phyloP scores from a whole-genome alignment of 768 basidiomycete species.

The Lactarius evosmus region DNA sequence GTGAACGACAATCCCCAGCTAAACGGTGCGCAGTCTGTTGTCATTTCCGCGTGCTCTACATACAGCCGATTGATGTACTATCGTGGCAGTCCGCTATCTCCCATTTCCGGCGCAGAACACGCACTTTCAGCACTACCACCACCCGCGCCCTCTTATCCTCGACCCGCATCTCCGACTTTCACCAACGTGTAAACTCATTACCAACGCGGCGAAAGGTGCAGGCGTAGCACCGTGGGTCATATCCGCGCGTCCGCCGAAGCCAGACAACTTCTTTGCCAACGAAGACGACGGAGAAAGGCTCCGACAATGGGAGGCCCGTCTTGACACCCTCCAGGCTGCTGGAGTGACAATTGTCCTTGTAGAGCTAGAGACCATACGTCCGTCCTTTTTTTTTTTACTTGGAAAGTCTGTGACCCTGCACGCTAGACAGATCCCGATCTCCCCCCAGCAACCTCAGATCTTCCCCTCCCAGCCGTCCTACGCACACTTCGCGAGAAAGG shows the following conservation, averaged over 20 bases:
- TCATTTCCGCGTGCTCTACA: constrained; percentile 5
- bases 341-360: constrained; percentile 68
- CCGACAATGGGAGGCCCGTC: constrained; percentile 37
- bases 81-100: constrained; percentile 51
- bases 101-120: constrained; percentile 35
- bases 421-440: constrained; percentile 17
- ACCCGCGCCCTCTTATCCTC: constrained; percentile 83
- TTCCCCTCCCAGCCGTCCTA: constrained; percentile 52
- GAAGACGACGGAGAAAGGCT: constrained; percentile 24
- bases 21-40: constrained; percentile 56
- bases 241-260: constrained; percentile 37
- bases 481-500: constrained; percentile 50
- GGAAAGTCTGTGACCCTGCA: background rate
- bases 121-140: constrained; percentile 37
- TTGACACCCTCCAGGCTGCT: constrained; percentile 48
- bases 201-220: constrained; percentile 53
- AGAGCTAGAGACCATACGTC: constrained; percentile 33
- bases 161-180: constrained; percentile 71
- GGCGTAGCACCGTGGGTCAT: constrained; percentile 78
- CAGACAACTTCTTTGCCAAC: constrained; percentile 29
- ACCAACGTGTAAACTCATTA: constrained; percentile 63
- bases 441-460: constrained; percentile 33
- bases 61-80: constrained; percentile 5
- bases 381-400: constrained; percentile 34
- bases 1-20: constrained; percentile 91